These are phyloP conservation scores for Diaporthe humulicola DNA, from an alignment of 2,329 filamentous ascomycete genomes.

Conservation along the genomic window DNA sequence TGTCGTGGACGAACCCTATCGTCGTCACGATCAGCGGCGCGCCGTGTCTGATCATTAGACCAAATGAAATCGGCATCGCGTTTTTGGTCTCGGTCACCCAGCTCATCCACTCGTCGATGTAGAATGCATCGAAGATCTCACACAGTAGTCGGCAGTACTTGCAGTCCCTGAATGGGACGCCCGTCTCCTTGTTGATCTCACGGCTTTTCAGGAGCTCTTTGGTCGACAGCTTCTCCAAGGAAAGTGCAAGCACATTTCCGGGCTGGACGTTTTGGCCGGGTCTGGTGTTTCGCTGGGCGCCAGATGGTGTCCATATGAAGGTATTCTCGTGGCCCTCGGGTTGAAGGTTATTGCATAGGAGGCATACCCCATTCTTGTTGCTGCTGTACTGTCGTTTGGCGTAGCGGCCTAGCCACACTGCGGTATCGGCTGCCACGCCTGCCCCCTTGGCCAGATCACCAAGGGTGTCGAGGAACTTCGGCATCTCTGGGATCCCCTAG, in stretches of 20 bases:
- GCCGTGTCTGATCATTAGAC: conserved; percentile 6
- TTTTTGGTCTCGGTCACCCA: conserved; percentile 10
- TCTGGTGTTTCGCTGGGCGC: not conserved
- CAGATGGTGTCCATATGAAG: not conserved
- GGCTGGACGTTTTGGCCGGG: not conserved
- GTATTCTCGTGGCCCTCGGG: conserved; percentile 2
- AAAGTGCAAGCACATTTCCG: not conserved
- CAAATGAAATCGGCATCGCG: conserved; percentile 9
- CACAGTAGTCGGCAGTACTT: conserved; percentile 18
- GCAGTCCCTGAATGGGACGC: not conserved
- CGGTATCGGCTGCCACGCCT: not conserved
- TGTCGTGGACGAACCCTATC: not conserved
- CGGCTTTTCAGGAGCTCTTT: conserved; percentile 3
- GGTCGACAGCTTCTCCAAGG: not conserved
- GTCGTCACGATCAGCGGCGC: conserved; percentile 11
- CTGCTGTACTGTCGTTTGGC: conserved; percentile 18
- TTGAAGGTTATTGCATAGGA: conserved; percentile 19
- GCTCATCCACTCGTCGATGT: conserved; percentile 30
- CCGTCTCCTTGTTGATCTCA: not conserved
- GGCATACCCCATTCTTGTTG: conserved; percentile 5
- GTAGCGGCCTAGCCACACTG: conserved; percentile 7
- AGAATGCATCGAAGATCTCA: not conserved
- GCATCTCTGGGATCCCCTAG: not conserved
- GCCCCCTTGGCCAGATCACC: conserved; percentile 16
- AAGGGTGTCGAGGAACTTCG: not conserved